phyloP scores from a whole-genome alignment of 1,284 basidiomycete species.

The Phaffia rhodozyma region DNA sequence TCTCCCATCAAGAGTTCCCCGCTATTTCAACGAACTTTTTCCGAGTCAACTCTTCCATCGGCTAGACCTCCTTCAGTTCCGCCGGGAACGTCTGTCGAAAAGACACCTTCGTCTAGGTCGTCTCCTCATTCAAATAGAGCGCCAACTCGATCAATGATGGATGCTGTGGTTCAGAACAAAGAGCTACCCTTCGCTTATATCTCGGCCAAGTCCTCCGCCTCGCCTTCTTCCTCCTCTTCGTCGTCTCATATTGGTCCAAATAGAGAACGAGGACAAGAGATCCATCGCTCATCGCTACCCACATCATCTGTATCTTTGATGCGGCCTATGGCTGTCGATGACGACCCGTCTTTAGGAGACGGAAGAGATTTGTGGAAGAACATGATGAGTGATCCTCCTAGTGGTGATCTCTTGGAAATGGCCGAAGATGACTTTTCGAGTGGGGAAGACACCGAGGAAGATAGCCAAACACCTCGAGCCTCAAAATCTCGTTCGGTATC shows the following conservation, averaged over 20 bases:
- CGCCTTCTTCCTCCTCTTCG: background rate
- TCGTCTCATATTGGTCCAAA: background rate
- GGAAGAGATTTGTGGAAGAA: slow-evolving; percentile 10
- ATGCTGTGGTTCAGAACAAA: background rate
- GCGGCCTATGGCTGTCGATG: too few species aligned
- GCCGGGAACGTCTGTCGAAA: background rate
- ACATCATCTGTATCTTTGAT: background rate
- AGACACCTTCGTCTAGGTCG: background rate
- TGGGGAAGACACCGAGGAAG: background rate
- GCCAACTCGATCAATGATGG: background rate
- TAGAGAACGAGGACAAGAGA: background rate
- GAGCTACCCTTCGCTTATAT: background rate
- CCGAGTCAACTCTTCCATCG: background rate
- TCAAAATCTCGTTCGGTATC: background rate
- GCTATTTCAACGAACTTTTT: background rate
- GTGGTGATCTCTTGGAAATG: slow-evolving; percentile 6
- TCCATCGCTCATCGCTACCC: background rate
- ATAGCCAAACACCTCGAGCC: background rate
- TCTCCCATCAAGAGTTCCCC: background rate
- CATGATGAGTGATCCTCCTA: slow-evolving; percentile 16
- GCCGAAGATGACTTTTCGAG: background rate
- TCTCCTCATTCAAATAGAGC: background rate
- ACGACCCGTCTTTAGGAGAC: too few species aligned
- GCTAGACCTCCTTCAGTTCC: background rate
- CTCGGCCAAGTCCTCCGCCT: too few species aligned